phyloP scores from a whole-genome alignment of 345 rosid species.

The Gossypium stocksii region DNA sequence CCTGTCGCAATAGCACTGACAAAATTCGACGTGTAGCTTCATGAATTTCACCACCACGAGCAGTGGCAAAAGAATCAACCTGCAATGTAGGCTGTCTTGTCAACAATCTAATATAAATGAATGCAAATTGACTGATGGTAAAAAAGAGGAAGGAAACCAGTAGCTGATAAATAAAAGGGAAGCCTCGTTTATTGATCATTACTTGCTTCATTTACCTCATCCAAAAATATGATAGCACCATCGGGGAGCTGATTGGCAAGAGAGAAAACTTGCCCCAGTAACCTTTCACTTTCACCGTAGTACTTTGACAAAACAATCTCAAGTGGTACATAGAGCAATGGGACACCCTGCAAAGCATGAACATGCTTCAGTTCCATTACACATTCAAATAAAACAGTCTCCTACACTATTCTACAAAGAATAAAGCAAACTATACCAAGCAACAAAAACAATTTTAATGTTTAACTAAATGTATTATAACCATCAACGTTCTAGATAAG shows the following conservation, averaged over 20 bases:
- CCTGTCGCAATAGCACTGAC: constrained; percentile 90
- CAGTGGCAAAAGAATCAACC: constrained; percentile 90
- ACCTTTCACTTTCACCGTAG: constrained; percentile 88
- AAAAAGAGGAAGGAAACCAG: background rate
- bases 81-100: constrained; percentile 22
- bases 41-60: constrained; percentile 83
- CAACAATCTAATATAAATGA: background rate
- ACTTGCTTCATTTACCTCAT: constrained; percentile 57
- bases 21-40: constrained; percentile 92
- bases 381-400: background rate
- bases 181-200: background rate
- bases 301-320: constrained; percentile 87
- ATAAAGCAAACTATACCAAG: background rate
- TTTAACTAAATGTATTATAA: background rate
- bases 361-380: background rate
- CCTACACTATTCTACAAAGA: constrained; percentile 3
- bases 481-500: constrained; percentile 1
- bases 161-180: background rate
- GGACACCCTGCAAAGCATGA: constrained; percentile 59
- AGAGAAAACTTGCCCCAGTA: constrained; percentile 78
- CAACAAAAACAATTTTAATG: background rate
- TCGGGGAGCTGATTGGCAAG: constrained; percentile 79
- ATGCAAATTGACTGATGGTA: background rate
- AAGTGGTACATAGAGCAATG: constrained; percentile 79
- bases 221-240: constrained; percentile 85